Base-by-base conservation (phyloP, 345 rosid species). In the Citrus maxima region DNA sequence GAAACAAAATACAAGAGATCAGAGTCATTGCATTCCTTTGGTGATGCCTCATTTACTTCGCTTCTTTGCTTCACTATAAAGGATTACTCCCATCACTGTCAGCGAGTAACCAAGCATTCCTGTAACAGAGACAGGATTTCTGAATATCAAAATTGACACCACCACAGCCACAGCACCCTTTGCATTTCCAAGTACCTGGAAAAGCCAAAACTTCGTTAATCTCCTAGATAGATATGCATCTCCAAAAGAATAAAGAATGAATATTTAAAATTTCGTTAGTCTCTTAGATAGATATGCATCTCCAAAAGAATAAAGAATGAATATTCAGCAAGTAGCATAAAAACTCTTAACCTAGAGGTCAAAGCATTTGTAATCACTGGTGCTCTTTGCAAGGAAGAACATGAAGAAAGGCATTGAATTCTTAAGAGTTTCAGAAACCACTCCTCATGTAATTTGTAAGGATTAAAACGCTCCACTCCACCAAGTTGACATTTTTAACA, bases 101-200 rank as follows among this genome's bases (percentile, higher is more conserved):
- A 97, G 91, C 1, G 90, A 32, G 80, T 97, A 97, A 79, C 98
- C 99, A 21, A 97, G 89, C 98, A 97, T 97, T 75, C 99, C 99
- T 1, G 98, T 94, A n/a, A 93, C 94, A 3, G 98, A 92, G 10
- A 97, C 98, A 0, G 98, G 99, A 83, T 97, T 97, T 79, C 88
- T 97, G 87, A 97, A 97, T 55, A 97, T 94, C 73, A 97, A 85
- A 83, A 97, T 94, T 1, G 99, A 97, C 13, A 97, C 90, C 80
- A 97, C 99, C 82, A 97, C 98, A 7, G 98, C 99, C 73, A 94
- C 98, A 5, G 99, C 98, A 38, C 99, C 99, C 85, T 97, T 97
- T 19, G 99, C 99, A 78, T 97, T 97, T 74, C 99, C 99, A 70
- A 97, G 90, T 70, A 97, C 98, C 98, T 97, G 88, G 78, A 73